Conservation (phyloP, 768 basidiomycete genomes). For the Termitomyces sp. region DNA sequence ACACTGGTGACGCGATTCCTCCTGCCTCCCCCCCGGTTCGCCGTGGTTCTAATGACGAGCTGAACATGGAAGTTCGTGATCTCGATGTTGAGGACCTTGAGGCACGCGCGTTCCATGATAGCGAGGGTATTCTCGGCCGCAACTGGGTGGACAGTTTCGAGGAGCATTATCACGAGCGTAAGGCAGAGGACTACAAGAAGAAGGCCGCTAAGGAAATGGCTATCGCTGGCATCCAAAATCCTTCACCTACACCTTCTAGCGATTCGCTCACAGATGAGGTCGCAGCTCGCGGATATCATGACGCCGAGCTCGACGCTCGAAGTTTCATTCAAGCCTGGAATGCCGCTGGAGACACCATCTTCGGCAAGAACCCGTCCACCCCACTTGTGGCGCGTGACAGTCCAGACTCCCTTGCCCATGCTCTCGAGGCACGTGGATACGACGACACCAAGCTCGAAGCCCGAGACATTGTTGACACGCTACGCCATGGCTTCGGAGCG, state of each 20-base stretch:
- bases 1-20: background rate
- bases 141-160: background rate
- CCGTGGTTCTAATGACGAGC: background rate
- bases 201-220: background rate
- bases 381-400: background rate
- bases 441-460: background rate
- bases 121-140: background rate
- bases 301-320: background rate
- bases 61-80: background rate
- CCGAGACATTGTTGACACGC: background rate
- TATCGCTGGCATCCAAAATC: background rate
- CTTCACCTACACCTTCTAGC: background rate
- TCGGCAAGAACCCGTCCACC: background rate
- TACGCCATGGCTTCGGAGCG: background rate
- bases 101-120: background rate
- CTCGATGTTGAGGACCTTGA: background rate
- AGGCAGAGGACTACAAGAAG: background rate
- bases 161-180: background rate
- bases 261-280: background rate
- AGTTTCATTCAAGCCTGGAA: background rate
- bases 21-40: background rate
- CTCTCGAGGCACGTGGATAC: background rate
- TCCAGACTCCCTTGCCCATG: background rate
- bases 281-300: background rate
- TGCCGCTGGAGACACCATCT: background rate